These are phyloP conservation scores for Solioccasus polychromus DNA, from an alignment of 768 basidiomycete species.

Conservation along the genomic window DNA sequence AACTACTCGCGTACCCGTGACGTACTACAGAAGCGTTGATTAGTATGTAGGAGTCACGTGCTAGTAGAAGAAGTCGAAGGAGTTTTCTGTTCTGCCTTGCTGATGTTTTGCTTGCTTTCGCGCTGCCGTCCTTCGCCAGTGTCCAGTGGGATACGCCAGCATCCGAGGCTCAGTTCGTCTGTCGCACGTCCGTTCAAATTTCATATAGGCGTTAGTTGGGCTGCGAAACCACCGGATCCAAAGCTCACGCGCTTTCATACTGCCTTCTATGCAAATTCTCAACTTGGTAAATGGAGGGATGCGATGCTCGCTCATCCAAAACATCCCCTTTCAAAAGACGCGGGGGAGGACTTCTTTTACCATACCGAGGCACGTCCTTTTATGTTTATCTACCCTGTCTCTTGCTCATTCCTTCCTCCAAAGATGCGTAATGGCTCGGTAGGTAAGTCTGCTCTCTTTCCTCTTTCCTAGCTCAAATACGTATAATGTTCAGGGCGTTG, in stretches of 20 bases:
- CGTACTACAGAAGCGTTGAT: slow-evolving; percentile 3
- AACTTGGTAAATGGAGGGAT: slow-evolving; percentile 70
- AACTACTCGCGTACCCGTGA: slow-evolving; percentile 56
- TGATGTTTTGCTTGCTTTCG: slow-evolving; percentile 13
- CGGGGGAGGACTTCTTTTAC: slow-evolving; percentile 65
- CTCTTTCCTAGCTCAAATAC: slow-evolving; percentile 24
- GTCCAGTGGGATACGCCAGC: not conserved
- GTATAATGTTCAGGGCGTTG: slow-evolving; percentile 52
- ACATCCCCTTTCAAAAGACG: slow-evolving; percentile 33
- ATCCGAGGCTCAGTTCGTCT: slow-evolving; percentile 19
- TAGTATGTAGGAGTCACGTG: slow-evolving; percentile 20
- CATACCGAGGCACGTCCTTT: slow-evolving; percentile 59
- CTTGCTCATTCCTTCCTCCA: slow-evolving; percentile 1
- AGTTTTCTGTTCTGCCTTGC: not conserved
- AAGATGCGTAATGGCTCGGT: slow-evolving; percentile 82
- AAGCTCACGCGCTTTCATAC: slow-evolving; percentile 32
- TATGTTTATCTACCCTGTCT: not conserved
- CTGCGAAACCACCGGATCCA: slow-evolving; percentile 58
- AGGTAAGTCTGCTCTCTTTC: slow-evolving; percentile 33
- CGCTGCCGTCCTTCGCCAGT: slow-evolving; percentile 1
- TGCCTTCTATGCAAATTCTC: slow-evolving; percentile 57
- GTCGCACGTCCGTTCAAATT: slow-evolving; percentile 59
- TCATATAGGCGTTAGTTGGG: slow-evolving; percentile 77
- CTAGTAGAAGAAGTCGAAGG: not conserved
- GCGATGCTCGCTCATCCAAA: slow-evolving; percentile 50